phyloP scores from a whole-genome alignment of 2,329 filamentous ascomycete genomes.

The Colletotrichum scovillei region DNA sequence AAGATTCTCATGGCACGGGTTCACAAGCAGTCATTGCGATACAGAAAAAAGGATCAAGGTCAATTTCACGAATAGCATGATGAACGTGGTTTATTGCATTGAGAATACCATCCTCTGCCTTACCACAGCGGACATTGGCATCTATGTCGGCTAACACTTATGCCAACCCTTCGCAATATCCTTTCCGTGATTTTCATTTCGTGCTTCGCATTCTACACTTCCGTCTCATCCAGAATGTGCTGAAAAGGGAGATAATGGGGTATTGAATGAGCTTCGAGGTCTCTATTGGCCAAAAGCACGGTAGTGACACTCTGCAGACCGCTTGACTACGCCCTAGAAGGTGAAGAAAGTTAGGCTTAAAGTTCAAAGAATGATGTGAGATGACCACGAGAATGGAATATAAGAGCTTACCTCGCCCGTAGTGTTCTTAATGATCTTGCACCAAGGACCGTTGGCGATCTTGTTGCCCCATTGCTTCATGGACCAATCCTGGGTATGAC shows the following conservation, averaged over 20 bases:
- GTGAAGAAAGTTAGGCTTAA: neutral
- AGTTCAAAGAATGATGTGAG: neutral
- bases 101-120: neutral
- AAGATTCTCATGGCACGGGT: neutral
- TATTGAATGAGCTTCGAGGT: neutral
- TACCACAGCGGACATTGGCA: too few relatives aligned
- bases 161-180: neutral
- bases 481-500: neutral
- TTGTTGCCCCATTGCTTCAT: neutral
- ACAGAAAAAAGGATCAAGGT: neutral
- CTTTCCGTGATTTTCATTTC: neutral
- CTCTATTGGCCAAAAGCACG: neutral
- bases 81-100: neutral
- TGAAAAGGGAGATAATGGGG: neutral
- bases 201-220: neutral
- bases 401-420: too few relatives aligned
- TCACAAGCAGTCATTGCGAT: too few relatives aligned
- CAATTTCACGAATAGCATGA: neutral
- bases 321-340: neutral
- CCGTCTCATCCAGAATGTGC: neutral
- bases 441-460: conserved; percentile 42
- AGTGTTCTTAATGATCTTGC: neutral
- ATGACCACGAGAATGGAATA: too few relatives aligned
- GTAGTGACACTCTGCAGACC: neutral
- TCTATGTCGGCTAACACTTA: neutral